These are phyloP conservation scores for Populus ilicifolia DNA, from an alignment of 345 rosid species.

Conservation along the genomic window DNA sequence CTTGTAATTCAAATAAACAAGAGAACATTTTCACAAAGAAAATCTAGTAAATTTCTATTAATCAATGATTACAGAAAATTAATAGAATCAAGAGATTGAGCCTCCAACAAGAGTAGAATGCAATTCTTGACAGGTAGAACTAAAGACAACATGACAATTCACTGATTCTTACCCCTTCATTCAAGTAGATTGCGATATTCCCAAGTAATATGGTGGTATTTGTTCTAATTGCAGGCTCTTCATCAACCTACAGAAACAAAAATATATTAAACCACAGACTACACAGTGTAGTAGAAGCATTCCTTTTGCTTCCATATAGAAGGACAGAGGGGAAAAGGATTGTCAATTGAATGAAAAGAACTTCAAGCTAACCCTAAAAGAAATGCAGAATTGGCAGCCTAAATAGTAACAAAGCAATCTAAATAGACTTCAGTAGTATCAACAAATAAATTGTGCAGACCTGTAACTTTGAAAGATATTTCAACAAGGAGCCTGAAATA, in stretches of 20 bases:
- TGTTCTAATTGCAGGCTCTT: slow-evolving; percentile 96
- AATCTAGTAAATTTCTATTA: neutral
- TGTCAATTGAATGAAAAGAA: neutral
- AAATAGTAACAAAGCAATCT: neutral
- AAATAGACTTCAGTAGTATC: neutral
- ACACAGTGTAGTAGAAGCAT: neutral
- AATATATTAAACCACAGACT: slow-evolving; percentile 14
- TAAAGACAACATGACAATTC: slow-evolving; percentile 1
- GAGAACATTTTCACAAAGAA: slow-evolving; percentile 11
- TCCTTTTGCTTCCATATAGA: neutral
- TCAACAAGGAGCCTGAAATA: slow-evolving; percentile 79
- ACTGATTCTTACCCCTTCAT: slow-evolving; percentile 74
- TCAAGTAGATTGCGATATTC: slow-evolving; percentile 79
- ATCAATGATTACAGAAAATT: neutral
- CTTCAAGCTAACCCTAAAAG: neutral
- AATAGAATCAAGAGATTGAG: neutral
- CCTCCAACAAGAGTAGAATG: slow-evolving; percentile 5
- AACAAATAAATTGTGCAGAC: slow-evolving; percentile 30
- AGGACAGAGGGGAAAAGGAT: neutral
- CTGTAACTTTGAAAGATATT: slow-evolving; percentile 95
- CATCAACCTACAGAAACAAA: slow-evolving; percentile 71
- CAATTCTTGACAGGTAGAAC: slow-evolving; percentile 8
- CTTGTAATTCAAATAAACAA: slow-evolving; percentile 16
- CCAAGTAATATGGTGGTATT: slow-evolving; percentile 98
- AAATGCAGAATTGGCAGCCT: slow-evolving; percentile 2